phyloP scores from a whole-genome alignment of 169 alveolate species.

The Cryptosporidium sp. region DNA sequence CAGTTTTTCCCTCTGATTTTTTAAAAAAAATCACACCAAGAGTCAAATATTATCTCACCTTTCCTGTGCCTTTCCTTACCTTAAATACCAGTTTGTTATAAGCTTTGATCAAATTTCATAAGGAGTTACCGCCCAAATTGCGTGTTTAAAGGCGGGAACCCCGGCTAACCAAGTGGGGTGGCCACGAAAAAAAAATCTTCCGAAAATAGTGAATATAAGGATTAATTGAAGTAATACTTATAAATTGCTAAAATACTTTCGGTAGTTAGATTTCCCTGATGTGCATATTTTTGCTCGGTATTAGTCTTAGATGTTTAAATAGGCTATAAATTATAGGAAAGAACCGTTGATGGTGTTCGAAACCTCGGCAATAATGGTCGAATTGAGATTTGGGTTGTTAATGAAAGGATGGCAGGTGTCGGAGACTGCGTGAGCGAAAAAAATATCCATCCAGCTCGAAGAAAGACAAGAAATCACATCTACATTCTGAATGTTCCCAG shows the following conservation, averaged over 20 bases:
- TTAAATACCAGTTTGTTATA: too few species aligned
- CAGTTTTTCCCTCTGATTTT: neutral
- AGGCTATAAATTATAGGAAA: neutral
- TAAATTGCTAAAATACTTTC: neutral
- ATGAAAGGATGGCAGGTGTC: conserved; percentile 66
- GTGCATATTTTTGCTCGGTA: neutral
- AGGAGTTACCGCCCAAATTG: neutral
- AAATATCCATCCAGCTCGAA: conserved; percentile 45
- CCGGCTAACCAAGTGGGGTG: neutral
- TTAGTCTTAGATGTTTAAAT: neutral
- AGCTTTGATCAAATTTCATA: neutral
- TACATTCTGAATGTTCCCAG: neutral
- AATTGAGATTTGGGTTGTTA: conserved; percentile 8
- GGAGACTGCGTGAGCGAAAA: conserved; percentile 19
- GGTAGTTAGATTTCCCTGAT: neutral
- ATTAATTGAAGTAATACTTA: neutral
- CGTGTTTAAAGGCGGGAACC: neutral
- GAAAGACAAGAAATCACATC: conserved; percentile 12
- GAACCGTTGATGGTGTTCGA: conserved; percentile 5
- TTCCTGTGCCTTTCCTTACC: neutral
- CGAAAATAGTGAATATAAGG: too few species aligned
- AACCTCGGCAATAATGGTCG: conserved; percentile 8
- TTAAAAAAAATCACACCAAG: neutral
- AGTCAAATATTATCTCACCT: neutral
- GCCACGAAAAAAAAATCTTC: too few species aligned